A percentile compares a stretch with the other conserved stretches of the same genome.
Conservation (phyloP, 345 rosid species). For the Raphanus sativus region DNA sequence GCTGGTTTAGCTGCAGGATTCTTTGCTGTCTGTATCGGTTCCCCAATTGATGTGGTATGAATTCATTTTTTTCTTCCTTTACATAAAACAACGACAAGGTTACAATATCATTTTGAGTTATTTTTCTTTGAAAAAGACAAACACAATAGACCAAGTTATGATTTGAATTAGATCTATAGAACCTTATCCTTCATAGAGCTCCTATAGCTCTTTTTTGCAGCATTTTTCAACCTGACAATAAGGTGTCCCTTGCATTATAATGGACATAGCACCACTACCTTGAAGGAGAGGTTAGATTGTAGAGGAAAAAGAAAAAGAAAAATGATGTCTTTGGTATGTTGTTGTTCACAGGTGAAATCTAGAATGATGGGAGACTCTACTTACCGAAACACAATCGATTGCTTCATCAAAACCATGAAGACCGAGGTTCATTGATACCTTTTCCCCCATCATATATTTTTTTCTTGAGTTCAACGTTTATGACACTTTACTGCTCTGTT, state of each 20-base stretch:
- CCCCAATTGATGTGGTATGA: conserved; percentile 90
- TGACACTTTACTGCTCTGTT: conserved; percentile 15
- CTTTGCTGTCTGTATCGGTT: conserved; percentile 92
- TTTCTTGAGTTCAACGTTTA: background rate
- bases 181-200: background rate
- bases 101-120: background rate
- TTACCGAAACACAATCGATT: conserved; percentile 83
- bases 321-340: conserved; percentile 16
- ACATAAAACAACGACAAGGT: conserved; percentile 23
- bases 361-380: conserved; percentile 99
- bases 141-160: conserved; percentile 7
- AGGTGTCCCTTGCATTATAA: background rate
- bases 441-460: background rate
- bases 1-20: conserved; percentile 96
- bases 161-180: conserved; percentile 12
- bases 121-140: background rate
- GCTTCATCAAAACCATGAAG: conserved; percentile 85
- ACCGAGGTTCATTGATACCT: conserved; percentile 57
- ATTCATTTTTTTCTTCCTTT: conserved; percentile 26
- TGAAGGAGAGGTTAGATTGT: conserved; percentile 27
- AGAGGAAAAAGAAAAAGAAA: background rate
- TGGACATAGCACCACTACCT: conserved; percentile 22
- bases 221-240: background rate
- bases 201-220: conserved; percentile 1
- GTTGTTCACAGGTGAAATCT: conserved; percentile 82